A percentile compares a stretch with the other conserved stretches of the same genome.
Conservation (phyloP, 192 early-diverging fungal species). For the Coemansia aciculifera region DNA sequence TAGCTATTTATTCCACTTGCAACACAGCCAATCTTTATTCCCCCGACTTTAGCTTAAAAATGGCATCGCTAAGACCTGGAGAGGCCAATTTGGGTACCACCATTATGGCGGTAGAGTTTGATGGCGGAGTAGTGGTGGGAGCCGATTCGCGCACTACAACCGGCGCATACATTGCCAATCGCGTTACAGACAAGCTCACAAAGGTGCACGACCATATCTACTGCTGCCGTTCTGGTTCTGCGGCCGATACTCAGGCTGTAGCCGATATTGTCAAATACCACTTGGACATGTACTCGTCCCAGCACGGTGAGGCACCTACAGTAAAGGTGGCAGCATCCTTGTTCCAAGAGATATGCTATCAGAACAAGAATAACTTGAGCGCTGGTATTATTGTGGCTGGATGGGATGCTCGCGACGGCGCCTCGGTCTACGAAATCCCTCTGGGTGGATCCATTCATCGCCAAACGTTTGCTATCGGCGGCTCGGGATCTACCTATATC, state of each 20-base stretch:
- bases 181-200: slow-evolving; percentile 98
- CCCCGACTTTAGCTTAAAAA: slow-evolving; percentile 4
- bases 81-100: slow-evolving; percentile 97
- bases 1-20: not conserved
- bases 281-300: slow-evolving; percentile 86
- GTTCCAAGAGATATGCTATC: slow-evolving; percentile 93
- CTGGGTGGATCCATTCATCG: slow-evolving; percentile 91
- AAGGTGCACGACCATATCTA: slow-evolving; percentile 93
- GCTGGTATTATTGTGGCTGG: slow-evolving; percentile 98
- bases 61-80: slow-evolving; percentile 78
- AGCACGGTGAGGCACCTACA: slow-evolving; percentile 79
- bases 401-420: slow-evolving; percentile 91
- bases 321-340: slow-evolving; percentile 85
- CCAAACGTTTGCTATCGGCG: slow-evolving; percentile 91
- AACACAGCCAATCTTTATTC: not conserved
- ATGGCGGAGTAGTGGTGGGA: slow-evolving; percentile 91
- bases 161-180: slow-evolving; percentile 94
- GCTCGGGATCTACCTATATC: slow-evolving; percentile 94
- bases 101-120: slow-evolving; percentile 92
- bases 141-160: slow-evolving; percentile 97
- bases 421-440: slow-evolving; percentile 85
- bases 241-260: slow-evolving; percentile 98
- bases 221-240: slow-evolving; percentile 96
- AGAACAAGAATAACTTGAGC: slow-evolving; percentile 83
- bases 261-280: slow-evolving; percentile 98